phyloP scores from a whole-genome alignment of 257 asterid species.

The Leonotis leonurus region DNA sequence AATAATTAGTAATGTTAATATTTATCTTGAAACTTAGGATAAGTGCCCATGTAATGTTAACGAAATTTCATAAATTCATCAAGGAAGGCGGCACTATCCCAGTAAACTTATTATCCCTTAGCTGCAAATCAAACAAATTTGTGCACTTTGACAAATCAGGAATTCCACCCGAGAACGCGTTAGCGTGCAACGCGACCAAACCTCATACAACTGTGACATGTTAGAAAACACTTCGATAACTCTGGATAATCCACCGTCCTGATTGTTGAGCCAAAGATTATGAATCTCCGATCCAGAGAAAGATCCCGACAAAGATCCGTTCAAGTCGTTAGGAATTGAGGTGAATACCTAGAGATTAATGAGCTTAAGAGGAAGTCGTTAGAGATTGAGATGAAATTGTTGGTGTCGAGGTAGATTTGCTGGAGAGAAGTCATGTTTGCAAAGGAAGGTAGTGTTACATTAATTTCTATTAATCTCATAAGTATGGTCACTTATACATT shows the following conservation, averaged over 20 bases:
- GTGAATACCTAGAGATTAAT: slow-evolving; percentile 38
- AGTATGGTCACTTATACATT: too few species aligned
- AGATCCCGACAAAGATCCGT: slow-evolving; percentile 61
- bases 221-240: slow-evolving; percentile 44
- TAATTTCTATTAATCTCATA: too few species aligned
- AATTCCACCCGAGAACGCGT: slow-evolving; percentile 62
- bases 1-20: too few species aligned
- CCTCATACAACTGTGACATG: slow-evolving; percentile 65
- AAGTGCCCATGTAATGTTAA: slow-evolving; percentile 56
- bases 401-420: slow-evolving; percentile 43
- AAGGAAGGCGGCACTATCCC: slow-evolving; percentile 64
- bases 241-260: slow-evolving; percentile 55
- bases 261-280: slow-evolving; percentile 76
- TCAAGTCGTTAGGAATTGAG: slow-evolving; percentile 56
- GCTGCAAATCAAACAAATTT: slow-evolving; percentile 60
- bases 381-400: slow-evolving; percentile 44
- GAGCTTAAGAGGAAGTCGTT: slow-evolving; percentile 50
- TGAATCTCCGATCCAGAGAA: slow-evolving; percentile 60
- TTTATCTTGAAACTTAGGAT: slow-evolving; percentile 34
- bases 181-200: slow-evolving; percentile 78
- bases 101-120: slow-evolving; percentile 73
- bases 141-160: slow-evolving; percentile 75
- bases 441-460: slow-evolving; percentile 75
- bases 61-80: slow-evolving; percentile 38
- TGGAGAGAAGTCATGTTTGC: slow-evolving; percentile 53